A percentile compares a stretch with the other conserved stretches of the same genome.
Conservation (phyloP, 2,329 filamentous ascomycete genomes). For the Emmonsiellopsis sp. region DNA sequence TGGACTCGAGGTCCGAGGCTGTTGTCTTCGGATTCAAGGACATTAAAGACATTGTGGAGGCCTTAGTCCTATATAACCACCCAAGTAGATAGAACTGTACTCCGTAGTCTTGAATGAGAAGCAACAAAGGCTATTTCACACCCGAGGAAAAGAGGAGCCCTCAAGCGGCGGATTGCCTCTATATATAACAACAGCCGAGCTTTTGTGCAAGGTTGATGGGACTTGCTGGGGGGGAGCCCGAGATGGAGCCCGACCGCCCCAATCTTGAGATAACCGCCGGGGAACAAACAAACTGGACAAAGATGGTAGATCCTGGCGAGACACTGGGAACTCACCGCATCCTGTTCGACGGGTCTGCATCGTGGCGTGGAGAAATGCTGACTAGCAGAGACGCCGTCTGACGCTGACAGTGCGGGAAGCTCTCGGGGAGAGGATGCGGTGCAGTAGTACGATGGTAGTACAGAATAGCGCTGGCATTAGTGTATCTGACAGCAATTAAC, state of each 20-base stretch:
- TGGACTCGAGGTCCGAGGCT: conserved; percentile 21
- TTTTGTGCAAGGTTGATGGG: too few species aligned
- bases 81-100: background rate
- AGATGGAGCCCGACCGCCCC: background rate
- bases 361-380: background rate
- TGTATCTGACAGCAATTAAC: background rate
- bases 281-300: background rate
- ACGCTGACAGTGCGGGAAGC: background rate
- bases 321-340: too few species aligned
- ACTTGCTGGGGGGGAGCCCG: too few species aligned
- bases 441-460: background rate
- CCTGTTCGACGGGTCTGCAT: too few species aligned
- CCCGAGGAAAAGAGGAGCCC: too few species aligned
- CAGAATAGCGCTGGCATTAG: too few species aligned
- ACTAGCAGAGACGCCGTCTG: background rate
- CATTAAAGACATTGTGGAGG: background rate
- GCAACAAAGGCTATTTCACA: too few species aligned
- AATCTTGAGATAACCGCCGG: background rate
- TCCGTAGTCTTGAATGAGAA: too few species aligned
- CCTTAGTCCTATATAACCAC: background rate
- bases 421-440: background rate
- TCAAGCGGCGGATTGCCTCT: too few species aligned
- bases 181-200: too few species aligned
- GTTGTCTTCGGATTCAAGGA: background rate
- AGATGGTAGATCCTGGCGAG: background rate